Evolutionary conservation across 768 basidiomycete species (phyloP).

Genomic region (Gymnopilus junonius): DNA sequence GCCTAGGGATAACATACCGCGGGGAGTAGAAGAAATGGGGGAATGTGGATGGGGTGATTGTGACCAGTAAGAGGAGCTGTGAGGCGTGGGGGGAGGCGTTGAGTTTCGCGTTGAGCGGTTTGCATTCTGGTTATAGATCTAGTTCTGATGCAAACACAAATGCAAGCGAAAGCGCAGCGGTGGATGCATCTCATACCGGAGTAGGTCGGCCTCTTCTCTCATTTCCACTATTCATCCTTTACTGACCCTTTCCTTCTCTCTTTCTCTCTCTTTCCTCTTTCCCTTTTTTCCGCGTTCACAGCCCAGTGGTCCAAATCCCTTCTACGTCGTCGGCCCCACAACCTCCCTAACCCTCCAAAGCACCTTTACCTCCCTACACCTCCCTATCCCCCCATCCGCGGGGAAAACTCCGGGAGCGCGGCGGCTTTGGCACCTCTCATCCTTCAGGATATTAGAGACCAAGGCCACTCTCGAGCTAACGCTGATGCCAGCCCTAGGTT

Average conservation of each 20-base stretch:
- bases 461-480: slow-evolving; percentile 7
- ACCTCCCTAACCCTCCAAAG: slow-evolving; percentile 55
- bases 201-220: slow-evolving; percentile 27
- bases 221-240: no score
- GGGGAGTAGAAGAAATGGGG: slow-evolving; percentile 4
- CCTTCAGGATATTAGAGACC: slow-evolving; percentile 35
- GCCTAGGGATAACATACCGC: no score
- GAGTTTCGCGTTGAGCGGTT: no score
- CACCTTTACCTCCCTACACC: slow-evolving; percentile 25
- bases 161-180: no score
- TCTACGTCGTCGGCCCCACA: slow-evolving; percentile 78
- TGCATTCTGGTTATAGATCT: no score
- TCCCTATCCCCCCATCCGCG: slow-evolving; percentile 32
- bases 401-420: slow-evolving; percentile 65
- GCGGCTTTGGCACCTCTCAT: slow-evolving; percentile 72
- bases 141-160: no score
- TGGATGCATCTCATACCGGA: neutral
- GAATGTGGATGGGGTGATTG: slow-evolving; percentile 62
- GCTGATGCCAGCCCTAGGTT: no score
- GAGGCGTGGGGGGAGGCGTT: slow-evolving; percentile 68
- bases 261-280: neutral
- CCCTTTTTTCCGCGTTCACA: slow-evolving; percentile 17
- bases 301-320: slow-evolving; percentile 61
- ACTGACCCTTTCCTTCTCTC: neutral
- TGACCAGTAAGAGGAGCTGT: slow-evolving; percentile 80